A percentile compares a stretch with the other conserved stretches of the same genome.
Conservation (phyloP, 768 basidiomycete species). For the Lyophyllum atratum region DNA sequence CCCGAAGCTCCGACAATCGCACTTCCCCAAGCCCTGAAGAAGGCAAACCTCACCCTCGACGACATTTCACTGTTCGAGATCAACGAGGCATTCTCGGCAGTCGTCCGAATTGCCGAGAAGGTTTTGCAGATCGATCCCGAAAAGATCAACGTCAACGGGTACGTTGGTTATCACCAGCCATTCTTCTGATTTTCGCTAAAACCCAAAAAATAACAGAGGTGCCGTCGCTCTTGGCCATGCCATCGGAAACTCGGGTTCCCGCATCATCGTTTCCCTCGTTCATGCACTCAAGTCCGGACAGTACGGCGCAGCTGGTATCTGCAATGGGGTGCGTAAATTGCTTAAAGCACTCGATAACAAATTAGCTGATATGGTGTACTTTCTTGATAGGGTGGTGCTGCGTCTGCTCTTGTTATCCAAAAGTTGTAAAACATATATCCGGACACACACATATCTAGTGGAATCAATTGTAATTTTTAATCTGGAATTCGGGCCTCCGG, state of each 20-base stretch:
- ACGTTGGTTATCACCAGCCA: slow-evolving; percentile 27
- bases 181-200: slow-evolving; percentile 4
- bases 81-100: slow-evolving; percentile 98
- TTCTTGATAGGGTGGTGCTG: slow-evolving; percentile 77
- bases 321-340: slow-evolving; percentile 81
- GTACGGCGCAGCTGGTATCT: slow-evolving; percentile 95
- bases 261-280: slow-evolving; percentile 90
- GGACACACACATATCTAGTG: slow-evolving; percentile 10
- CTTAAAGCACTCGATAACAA: not conserved
- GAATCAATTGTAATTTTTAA: slow-evolving; percentile 13
- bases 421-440: slow-evolving; percentile 55
- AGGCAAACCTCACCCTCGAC: slow-evolving; percentile 76
- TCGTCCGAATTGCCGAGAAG: slow-evolving; percentile 90
- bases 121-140: slow-evolving; percentile 79
- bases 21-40: slow-evolving; percentile 83
- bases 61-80: slow-evolving; percentile 94
- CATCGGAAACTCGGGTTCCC: slow-evolving; percentile 93
- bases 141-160: slow-evolving; percentile 92
- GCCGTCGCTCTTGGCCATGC: slow-evolving; percentile 96
- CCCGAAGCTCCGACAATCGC: slow-evolving; percentile 93
- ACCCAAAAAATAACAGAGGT: slow-evolving; percentile 58
- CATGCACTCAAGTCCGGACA: slow-evolving; percentile 91
- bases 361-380: slow-evolving; percentile 12
- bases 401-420: slow-evolving; percentile 89
- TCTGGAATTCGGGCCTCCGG: slow-evolving; percentile 1